Evolutionary conservation across 352 stramenopile genomes (phyloP), one percentile per base, ranked within the genome.

Genomic region (Phytophthora nicotianae): DNA sequence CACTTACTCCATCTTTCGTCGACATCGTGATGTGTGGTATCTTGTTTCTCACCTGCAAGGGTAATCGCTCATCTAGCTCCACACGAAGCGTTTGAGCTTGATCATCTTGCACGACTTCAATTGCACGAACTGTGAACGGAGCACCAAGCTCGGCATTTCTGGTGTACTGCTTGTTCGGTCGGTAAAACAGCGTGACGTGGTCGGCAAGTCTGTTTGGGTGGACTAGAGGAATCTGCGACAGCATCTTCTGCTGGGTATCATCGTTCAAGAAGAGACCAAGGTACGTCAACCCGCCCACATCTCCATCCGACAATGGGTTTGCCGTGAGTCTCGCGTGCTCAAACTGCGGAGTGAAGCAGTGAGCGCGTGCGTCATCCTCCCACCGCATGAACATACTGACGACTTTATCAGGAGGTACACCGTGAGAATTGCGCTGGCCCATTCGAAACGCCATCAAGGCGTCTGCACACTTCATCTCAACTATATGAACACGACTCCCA

Each of bases 371-470:
- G 38, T 93, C 82, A 0, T 61, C 24, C 26, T 91, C 72, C 79
- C 79, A 93, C 4, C 84, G 80, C 56, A 83, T 41, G 40, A 81
- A 86, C 84, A 93, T 93, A 24, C 77, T 74, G 27, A 90, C 65
- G 10, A 91, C 82, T 64, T 90, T 90, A 14, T 68, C 42, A 4
- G 74, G 62, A 33, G 72, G 50, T 2, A 93, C 84, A 10, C 82
- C 84, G 32, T 93, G 84, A 1, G 84, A 86, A 20, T 93, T 93
- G 2, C 84, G 75, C 62, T 76, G 63, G 2, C 72, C 74, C 78
- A 89, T 86, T 51, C 69, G 77, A 21, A 68, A 70, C 21, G 72
- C 82, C 13, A 73, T 89, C 11, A 75, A 32, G 2, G 71, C 49
- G 43, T 90, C 75, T 0, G 48, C 24, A 50, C 82, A 90, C 19